Evolutionary conservation across 441 rosid species (phyloP).

Genomic region (Viola pubescens): DNA sequence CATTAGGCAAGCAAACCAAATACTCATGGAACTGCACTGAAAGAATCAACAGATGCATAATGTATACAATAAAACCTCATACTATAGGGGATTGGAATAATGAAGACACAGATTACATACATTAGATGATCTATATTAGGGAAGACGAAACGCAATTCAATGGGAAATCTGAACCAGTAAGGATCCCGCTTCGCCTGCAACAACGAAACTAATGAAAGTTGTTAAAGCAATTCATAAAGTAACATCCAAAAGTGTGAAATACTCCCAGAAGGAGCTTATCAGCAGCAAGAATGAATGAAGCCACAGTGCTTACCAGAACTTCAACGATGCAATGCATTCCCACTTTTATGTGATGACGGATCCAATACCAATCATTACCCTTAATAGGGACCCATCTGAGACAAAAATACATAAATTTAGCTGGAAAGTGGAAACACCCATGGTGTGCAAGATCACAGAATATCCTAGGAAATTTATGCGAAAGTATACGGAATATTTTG

Average conservation of each 20-base stretch:
- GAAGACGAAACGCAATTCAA: slow-evolving; percentile 83
- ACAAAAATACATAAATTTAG: slow-evolving; percentile 18
- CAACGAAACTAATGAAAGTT: slow-evolving; percentile 8
- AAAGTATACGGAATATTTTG: not conserved
- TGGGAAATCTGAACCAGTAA: slow-evolving; percentile 82
- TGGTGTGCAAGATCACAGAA: too few relatives aligned
- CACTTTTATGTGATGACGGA: slow-evolving; percentile 91
- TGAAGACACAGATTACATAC: slow-evolving; percentile 36
- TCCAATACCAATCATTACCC: slow-evolving; percentile 97
- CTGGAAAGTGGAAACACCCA: not conserved
- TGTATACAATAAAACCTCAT: not conserved
- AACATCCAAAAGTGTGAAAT: not conserved
- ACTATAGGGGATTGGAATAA: not conserved
- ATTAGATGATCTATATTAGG: slow-evolving; percentile 94
- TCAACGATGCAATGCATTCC: slow-evolving; percentile 92
- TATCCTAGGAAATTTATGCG: not conserved
- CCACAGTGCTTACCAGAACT: slow-evolving; percentile 53
- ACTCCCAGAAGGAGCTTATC: not conserved
- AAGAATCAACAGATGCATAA: slow-evolving; percentile 7
- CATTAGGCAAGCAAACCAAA: too few relatives aligned
- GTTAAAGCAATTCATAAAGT: not conserved
- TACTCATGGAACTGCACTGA: too few relatives aligned
- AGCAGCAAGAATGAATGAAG: not conserved
- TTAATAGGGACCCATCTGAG: slow-evolving; percentile 96
- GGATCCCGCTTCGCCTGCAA: slow-evolving; percentile 95